A percentile compares a stretch with the other conserved stretches of the same genome.
Evolutionary conservation across 1,284 basidiomycete genomes (phyloP).

Genomic region (Papiliotrema flavescens): DNA sequence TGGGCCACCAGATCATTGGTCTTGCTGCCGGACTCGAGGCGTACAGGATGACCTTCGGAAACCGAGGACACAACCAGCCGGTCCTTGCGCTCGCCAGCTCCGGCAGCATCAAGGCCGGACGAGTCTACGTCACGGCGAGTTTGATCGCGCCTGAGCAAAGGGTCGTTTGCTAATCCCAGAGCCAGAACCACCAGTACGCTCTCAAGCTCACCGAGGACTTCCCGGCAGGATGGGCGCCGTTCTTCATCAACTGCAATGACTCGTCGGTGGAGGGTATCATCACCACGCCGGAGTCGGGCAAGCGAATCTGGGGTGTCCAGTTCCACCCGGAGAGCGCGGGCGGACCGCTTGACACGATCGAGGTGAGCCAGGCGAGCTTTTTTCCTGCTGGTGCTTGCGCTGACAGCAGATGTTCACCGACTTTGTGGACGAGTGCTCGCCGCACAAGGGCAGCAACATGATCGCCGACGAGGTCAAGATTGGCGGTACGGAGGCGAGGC

Average conservation of each 20-base stretch:
- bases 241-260: conserved; percentile 96
- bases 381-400: too few relatives aligned
- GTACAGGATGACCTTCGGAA: conserved; percentile 81
- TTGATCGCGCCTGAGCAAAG: neutral
- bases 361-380: conserved; percentile 58
- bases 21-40: conserved; percentile 95
- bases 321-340: conserved; percentile 95
- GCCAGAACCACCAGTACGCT: conserved; percentile 94
- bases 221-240: conserved; percentile 91
- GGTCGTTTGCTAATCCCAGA: conserved; percentile 1
- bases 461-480: conserved; percentile 33
- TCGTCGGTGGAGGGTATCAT: conserved; percentile 97
- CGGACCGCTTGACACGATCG: conserved; percentile 87
- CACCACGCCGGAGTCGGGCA: conserved; percentile 78
- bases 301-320: conserved; percentile 90
- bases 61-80: conserved; percentile 99
- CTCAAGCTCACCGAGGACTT: conserved; percentile 85
- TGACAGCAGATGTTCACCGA: conserved; percentile 78
- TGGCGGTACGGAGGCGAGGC: conserved; percentile 19
- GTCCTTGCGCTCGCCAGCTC: conserved; percentile 87
- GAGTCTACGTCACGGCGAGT: conserved; percentile 93
- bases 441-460: conserved; percentile 21
- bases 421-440: conserved; percentile 73
- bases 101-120: conserved; percentile 87
- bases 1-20: conserved; percentile 97